These are phyloP conservation scores for Pseudogymnoascus verrucosus DNA, from an alignment of 2,329 filamentous ascomycete genomes.

Conservation along the genomic window DNA sequence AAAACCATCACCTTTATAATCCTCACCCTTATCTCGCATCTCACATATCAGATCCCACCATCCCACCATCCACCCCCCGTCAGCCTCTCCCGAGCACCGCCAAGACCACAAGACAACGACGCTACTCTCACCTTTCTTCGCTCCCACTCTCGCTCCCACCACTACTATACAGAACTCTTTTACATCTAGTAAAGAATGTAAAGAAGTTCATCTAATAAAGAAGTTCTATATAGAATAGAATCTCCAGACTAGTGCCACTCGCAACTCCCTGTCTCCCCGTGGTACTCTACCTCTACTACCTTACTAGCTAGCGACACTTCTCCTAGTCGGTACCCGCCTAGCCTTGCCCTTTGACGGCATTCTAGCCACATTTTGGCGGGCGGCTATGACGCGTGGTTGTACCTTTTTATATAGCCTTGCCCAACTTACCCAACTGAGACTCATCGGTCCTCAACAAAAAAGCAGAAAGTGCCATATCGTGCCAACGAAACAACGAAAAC, in stretches of 20 bases:
- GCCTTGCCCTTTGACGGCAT: not conserved
- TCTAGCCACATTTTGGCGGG: not conserved
- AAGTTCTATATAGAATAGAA: too few species aligned
- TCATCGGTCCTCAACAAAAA: not conserved
- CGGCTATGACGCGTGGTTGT: not conserved
- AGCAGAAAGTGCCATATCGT: not conserved
- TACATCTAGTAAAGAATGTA: too few species aligned
- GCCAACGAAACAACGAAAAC: not conserved
- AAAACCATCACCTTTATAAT: too few species aligned
- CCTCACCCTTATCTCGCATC: not conserved
- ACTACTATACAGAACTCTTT: not conserved
- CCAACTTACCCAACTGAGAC: not conserved
- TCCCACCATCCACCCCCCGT: not conserved
- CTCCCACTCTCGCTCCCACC: not conserved
- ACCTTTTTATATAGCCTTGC: not conserved
- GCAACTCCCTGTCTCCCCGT: too few species aligned
- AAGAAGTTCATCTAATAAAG: too few species aligned
- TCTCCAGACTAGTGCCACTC: too few species aligned
- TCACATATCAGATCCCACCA: not conserved
- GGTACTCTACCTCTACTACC: too few species aligned
- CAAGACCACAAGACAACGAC: not conserved
- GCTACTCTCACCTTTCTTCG: not conserved
- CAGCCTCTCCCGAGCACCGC: not conserved
- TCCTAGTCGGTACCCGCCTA: not conserved
- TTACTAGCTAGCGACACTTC: too few species aligned